Base-by-base conservation (phyloP, 2,329 filamentous ascomycete genomes). In the Pseudogymnoascus sp. region DNA sequence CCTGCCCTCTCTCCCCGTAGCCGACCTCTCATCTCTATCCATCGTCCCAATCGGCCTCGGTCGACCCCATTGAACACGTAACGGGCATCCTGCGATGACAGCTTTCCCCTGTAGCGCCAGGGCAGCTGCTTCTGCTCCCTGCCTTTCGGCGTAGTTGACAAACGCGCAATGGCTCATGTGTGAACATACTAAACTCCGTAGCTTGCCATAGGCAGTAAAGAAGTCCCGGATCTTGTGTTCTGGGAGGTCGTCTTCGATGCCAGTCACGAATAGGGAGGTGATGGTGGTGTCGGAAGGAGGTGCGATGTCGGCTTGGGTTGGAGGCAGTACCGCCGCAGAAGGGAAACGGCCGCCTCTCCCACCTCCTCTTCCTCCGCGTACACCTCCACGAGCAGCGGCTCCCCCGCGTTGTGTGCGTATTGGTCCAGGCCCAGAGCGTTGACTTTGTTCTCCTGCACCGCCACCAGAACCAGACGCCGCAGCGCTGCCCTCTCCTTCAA, bases 81-180 rank as follows among this genome's bases (percentile, higher is more conserved):
- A 76, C 0, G 95, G 95, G 70, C 93, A 97, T 2, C 95, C 95
- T 37, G 92, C 88, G 70, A 99, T 90, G 5, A 97, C 85, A 0
- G 92, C 91, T 66, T 89, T 89, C 5, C 96, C 95, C 74, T 96
- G 89, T 69, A 91, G 93, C 18, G 90, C 85, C 36, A 86, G 85
- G 0, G 95, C 91, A 0, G 96, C 96, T 64, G 84, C 87, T 77
- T 99, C 95, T 0, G 96, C 95, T 0, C 84, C 88, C 66, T 91
- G 86, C 63, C 95, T 84, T 2, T 88, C 90, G 69, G 92, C 87
- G 74, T 91, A 99, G 77, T 99, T 99, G 77, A 99, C 82, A 73
- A 97, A 99, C 1, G 95, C 95, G 75, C 93, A 97, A 73, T 97
- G 95, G 14, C 93, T 93, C 79, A 96, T 92, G 77, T 99, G 95